These are phyloP conservation scores for Amphicarpaea edgeworthii DNA, from an alignment of 306 rosid genomes.

Conservation along the genomic window DNA sequence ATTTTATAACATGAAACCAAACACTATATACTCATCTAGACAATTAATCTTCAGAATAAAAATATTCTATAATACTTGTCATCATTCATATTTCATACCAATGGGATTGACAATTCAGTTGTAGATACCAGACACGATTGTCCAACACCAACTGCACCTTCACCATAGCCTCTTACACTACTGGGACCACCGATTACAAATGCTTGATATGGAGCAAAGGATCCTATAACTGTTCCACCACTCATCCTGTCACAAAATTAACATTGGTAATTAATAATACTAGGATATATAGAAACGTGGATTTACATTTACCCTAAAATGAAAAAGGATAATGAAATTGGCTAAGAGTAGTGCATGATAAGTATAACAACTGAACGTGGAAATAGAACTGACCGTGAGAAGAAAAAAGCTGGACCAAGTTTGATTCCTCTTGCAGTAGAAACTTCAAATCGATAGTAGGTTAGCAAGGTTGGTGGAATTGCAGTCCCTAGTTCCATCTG, in stretches of 20 bases:
- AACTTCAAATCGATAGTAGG: constrained; percentile 64
- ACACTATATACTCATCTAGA: too few relatives aligned
- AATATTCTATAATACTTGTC: too few relatives aligned
- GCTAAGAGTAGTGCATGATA: neutral
- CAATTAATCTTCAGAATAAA: too few relatives aligned
- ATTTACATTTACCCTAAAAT: too few relatives aligned
- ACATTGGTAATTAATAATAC: constrained; percentile 15
- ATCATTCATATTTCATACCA: too few relatives aligned
- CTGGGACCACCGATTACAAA: constrained; percentile 78
- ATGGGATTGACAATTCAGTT: constrained; percentile 62
- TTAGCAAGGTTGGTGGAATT: constrained; percentile 54
- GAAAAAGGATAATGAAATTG: neutral
- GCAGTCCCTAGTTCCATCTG: constrained; percentile 75
- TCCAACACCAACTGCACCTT: constrained; percentile 77
- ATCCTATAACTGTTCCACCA: constrained; percentile 78
- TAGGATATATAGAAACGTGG: neutral
- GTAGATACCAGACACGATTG: constrained; percentile 66
- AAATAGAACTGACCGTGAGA: constrained; percentile 54
- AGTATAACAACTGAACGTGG: neutral
- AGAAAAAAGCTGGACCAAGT: constrained; percentile 71
- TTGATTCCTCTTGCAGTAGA: constrained; percentile 71
- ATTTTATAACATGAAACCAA: too few relatives aligned
- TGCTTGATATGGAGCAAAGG: constrained; percentile 78
- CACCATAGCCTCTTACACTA: constrained; percentile 77
- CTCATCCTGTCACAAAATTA: constrained; percentile 56